A percentile compares a stretch with the other conserved stretches of the same genome.
Evolutionary conservation across 106 monocot genomes (phyloP).

Genomic region (Xerophyta viscosa): DNA sequence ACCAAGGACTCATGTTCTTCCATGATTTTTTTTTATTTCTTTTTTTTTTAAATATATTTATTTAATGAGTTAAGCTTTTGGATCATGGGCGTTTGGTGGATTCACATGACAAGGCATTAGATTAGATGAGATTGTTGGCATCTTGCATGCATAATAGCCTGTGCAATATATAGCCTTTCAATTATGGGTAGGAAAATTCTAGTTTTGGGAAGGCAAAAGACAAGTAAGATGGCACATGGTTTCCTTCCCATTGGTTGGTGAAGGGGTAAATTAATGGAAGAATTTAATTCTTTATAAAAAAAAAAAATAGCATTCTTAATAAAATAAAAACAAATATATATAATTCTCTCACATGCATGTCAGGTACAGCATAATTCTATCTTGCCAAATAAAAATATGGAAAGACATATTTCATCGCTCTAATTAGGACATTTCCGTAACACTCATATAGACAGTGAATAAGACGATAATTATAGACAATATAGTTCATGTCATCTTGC

Average conservation of each 20-base stretch:
- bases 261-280: constrained; percentile 2
- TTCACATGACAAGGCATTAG: constrained; percentile 5
- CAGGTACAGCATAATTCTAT: constrained; percentile 6
- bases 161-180: constrained; percentile 15
- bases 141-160: no score
- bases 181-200: background rate
- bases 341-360: constrained; percentile 26
- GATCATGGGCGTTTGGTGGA: constrained; percentile 1
- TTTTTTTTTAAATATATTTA: background rate
- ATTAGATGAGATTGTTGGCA: background rate
- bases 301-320: background rate
- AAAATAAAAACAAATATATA: constrained; percentile 1
- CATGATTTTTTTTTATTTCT: background rate
- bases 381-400: no score
- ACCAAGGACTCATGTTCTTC: constrained; percentile 3
- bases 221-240: constrained; percentile 24
- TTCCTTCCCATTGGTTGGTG: constrained; percentile 14
- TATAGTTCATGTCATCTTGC: no score
- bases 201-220: background rate
- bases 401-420: no score
- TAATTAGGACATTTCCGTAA: no score
- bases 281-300: no score
- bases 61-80: background rate
- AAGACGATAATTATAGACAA: no score
- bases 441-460: no score